Evolutionary conservation across 176 grass and related monocot genomes (phyloP).

Genomic region (Cymbopogon citratus): DNA sequence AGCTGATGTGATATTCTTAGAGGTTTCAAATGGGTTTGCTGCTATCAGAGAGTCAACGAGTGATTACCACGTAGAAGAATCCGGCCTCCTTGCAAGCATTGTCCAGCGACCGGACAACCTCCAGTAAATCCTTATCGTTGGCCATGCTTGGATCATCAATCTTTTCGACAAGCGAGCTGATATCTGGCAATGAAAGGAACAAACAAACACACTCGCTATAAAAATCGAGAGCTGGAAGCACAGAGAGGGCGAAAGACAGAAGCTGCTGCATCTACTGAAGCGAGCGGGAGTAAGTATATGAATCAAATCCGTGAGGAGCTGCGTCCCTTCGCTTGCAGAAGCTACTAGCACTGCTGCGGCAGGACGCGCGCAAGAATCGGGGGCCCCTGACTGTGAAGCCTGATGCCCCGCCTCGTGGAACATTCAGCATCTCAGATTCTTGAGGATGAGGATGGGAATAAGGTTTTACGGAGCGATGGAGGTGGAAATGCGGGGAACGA

Average conservation of each 20-base stretch:
- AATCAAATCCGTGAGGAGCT: background rate
- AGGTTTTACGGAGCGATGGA: too few relatives aligned
- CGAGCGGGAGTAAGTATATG: background rate
- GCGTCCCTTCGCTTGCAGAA: background rate
- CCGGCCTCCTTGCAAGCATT: conserved; percentile 66
- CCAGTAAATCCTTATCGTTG: conserved; percentile 34
- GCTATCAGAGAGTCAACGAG: too few relatives aligned
- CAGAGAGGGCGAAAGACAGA: background rate
- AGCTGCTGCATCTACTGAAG: background rate
- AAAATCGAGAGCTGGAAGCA: background rate
- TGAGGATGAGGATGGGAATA: background rate
- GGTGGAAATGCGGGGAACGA: background rate
- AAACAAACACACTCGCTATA: background rate
- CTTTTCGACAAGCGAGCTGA: conserved; percentile 56
- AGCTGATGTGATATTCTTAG: too few relatives aligned
- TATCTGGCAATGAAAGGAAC: conserved; percentile 30
- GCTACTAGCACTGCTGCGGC: background rate
- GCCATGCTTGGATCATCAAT: conserved; percentile 58
- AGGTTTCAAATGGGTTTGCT: too few relatives aligned
- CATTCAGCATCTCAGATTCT: background rate
- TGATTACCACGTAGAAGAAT: conserved; percentile 95
- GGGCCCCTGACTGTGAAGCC: background rate
- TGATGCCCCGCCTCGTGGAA: background rate
- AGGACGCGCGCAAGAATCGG: background rate
- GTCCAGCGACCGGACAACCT: conserved; percentile 52